phyloP scores from a whole-genome alignment of 2,329 filamentous ascomycete species.

The Ambrosiella xylebori region DNA sequence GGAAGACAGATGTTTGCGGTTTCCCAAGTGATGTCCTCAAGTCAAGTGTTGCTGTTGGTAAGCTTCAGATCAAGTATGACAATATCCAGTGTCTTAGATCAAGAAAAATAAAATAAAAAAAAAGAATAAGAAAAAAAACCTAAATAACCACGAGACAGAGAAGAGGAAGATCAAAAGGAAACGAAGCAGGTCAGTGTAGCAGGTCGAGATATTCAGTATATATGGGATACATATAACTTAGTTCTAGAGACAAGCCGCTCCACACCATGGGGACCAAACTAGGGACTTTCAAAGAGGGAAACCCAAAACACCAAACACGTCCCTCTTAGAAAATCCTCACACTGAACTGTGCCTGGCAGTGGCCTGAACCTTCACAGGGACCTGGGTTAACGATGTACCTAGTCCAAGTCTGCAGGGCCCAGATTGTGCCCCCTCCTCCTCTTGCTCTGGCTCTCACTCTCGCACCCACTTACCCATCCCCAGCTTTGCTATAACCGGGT shows the following conservation, averaged over 20 bases:
- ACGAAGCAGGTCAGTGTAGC: slow-evolving; percentile 4
- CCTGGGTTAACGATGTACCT: neutral
- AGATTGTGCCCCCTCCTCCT: neutral
- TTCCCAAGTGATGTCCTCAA: neutral
- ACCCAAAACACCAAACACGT: neutral
- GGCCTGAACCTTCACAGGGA: neutral
- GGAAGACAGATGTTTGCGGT: neutral
- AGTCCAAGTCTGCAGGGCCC: neutral
- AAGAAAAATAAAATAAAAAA: neutral
- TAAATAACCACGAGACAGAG: slow-evolving; percentile 8
- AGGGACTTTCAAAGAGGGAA: neutral
- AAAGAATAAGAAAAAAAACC: slow-evolving; percentile 5
- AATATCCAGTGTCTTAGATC: neutral
- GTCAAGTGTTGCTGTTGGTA: neutral
- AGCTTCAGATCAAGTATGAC: neutral
- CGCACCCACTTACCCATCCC: neutral
- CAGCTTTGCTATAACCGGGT: neutral
- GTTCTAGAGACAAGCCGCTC: neutral
- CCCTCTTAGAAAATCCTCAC: neutral
- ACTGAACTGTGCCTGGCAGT: neutral
- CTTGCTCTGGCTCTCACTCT: neutral
- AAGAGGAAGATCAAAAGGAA: slow-evolving; percentile 9
- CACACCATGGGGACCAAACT: neutral
- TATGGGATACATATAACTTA: neutral
- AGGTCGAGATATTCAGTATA: slow-evolving; percentile 8